These are phyloP conservation scores for Agrocybe praecox DNA, from an alignment of 768 basidiomycete genomes.

Conservation along the genomic window DNA sequence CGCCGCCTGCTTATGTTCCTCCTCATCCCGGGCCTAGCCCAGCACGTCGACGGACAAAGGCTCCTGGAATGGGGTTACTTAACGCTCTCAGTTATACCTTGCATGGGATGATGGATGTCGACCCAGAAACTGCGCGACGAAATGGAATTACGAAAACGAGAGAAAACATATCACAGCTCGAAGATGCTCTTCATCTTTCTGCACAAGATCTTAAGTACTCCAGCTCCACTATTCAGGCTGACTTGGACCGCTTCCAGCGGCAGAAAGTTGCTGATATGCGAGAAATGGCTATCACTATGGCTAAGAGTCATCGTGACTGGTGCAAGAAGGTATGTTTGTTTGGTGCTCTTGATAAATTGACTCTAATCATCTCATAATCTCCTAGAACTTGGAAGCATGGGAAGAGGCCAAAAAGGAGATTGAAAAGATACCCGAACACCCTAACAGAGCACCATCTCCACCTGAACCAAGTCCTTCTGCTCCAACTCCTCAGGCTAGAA, in stretches of 20 bases:
- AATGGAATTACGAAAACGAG: slow-evolving; percentile 93
- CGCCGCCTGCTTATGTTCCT: slow-evolving; percentile 55
- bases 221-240: slow-evolving; percentile 94
- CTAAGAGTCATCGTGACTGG: slow-evolving; percentile 92
- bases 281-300: slow-evolving; percentile 92
- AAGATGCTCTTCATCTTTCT: slow-evolving; percentile 90
- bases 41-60: slow-evolving; percentile 50
- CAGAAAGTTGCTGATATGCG: slow-evolving; percentile 97
- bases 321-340: slow-evolving; percentile 85
- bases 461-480: slow-evolving; percentile 30
- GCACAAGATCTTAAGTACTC: slow-evolving; percentile 96
- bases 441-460: slow-evolving; percentile 63
- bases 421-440: slow-evolving; percentile 87
- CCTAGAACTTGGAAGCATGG: slow-evolving; percentile 95
- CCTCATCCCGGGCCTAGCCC: slow-evolving; percentile 84
- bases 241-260: slow-evolving; percentile 96
- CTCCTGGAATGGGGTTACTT: slow-evolving; percentile 84
- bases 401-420: slow-evolving; percentile 94
- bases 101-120: slow-evolving; percentile 98
- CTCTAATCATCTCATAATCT: background rate
- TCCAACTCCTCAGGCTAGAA: slow-evolving; percentile 42
- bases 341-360: too few species aligned
- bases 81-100: slow-evolving; percentile 93
- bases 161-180: slow-evolving; percentile 94
- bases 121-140: slow-evolving; percentile 93